Base-by-base conservation (phyloP, 1,284 basidiomycete genomes). In the Serendipita sp. region DNA sequence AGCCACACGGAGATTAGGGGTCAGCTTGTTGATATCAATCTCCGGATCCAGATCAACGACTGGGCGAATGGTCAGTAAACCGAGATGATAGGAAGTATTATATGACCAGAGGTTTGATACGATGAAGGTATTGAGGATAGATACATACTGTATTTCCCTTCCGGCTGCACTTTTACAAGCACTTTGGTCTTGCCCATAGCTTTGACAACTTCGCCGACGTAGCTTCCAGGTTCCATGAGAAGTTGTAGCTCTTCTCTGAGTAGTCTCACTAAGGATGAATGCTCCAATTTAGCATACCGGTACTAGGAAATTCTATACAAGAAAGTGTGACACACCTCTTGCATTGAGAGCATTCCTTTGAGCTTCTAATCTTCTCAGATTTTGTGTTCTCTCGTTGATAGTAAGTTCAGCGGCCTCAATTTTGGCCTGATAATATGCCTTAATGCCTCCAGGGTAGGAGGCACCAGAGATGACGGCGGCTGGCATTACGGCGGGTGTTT, bases 181-280 rank as follows among this genome's bases (percentile, higher is more conserved):
- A 98, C 93, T 76, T 97, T 97, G 74, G 88, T 98, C 87, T 98
- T 98, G 65, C 94, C 92, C 95, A 98, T 98, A 17, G 97, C 90
- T 75, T 97, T 99, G 69, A 98, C 88, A 2, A 99, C 87, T 75
- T 98, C 96, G 29, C 95, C 95, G 32, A 99, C 95, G 76, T 98
- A 98, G 70, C 89, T 93, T 41, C 93, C 95, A 0, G 96, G 94
- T 72, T 99, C 95, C 69, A 97, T 93, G 1, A 99, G 77, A 6
- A 99, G 79, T 71, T 98, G 93, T 2, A 98, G 78, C 75, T 99
- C 95, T 72, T 99, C 96, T 45, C 93, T 76, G 43, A 99, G 78
- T 5, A 96, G 73, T 60, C 93, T 79, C 35, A 96, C 93, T 89
- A 65, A 3, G 34, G 10, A 29, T 34, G 44, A 43, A 5, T 30